Percentiles rank a stretch among this genome's conserved stretches.
Conservation (phyloP, 257 asterid genomes). For the Solanum pimpinellifolium region DNA sequence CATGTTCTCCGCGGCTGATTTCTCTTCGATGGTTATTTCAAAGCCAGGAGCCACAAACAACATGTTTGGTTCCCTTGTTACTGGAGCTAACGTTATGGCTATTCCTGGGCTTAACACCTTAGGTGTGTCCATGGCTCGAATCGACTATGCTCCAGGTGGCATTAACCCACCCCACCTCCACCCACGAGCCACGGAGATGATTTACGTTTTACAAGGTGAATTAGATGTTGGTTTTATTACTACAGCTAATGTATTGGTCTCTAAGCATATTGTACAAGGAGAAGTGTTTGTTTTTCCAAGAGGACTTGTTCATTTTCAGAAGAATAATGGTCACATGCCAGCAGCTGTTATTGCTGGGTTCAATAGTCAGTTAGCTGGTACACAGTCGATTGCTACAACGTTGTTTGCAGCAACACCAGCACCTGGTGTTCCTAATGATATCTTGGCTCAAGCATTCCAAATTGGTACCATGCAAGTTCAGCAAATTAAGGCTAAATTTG, state of each 20-base stretch:
- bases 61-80: constrained; percentile 44
- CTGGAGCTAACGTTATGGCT: constrained; percentile 49
- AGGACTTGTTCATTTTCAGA: constrained; percentile 80
- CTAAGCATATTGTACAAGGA: constrained; percentile 50
- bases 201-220: constrained; percentile 53
- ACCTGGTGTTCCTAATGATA: constrained; percentile 61
- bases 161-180: constrained; percentile 79
- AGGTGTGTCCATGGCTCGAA: constrained; percentile 63
- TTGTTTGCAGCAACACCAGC: constrained; percentile 50
- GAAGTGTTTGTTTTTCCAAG: constrained; percentile 55
- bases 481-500: constrained; percentile 54
- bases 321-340: constrained; percentile 39
- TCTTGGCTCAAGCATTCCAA: constrained; percentile 46
- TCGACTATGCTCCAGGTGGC: constrained; percentile 80
- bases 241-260: constrained; percentile 48
- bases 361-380: constrained; percentile 74
- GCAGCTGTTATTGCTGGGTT: constrained; percentile 68
- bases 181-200: constrained; percentile 82
- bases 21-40: constrained; percentile 34
- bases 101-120: constrained; percentile 82
- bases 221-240: constrained; percentile 83
- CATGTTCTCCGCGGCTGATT: constrained; percentile 42
- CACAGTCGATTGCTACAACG: constrained; percentile 50
- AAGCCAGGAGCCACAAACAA: constrained; percentile 57
- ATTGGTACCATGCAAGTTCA: constrained; percentile 39